Evolutionary conservation across 1,284 basidiomycete species (phyloP).

Genomic region (Volvariella volvacea): DNA sequence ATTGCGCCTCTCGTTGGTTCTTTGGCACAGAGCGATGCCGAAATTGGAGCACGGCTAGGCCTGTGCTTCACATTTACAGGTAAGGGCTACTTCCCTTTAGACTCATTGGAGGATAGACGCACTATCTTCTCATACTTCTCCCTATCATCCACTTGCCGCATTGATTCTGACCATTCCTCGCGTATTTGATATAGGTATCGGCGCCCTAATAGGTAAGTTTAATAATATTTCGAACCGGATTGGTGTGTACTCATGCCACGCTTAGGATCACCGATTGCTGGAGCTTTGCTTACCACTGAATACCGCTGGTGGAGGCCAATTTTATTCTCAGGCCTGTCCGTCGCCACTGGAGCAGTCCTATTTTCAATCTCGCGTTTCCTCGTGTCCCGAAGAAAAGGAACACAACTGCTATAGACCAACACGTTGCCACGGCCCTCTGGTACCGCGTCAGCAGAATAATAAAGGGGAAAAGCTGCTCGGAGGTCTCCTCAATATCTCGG

Average conservation of each 20-base stretch:
- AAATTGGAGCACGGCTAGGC: slow-evolving; percentile 35
- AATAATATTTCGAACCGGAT: neutral
- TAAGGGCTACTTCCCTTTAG: slow-evolving; percentile 12
- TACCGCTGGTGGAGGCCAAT: slow-evolving; percentile 29
- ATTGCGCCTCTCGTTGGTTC: slow-evolving; percentile 27
- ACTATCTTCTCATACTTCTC: neutral
- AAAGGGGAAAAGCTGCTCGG: no score
- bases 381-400: slow-evolving; percentile 17
- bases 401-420: slow-evolving; percentile 17
- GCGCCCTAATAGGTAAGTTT: slow-evolving; percentile 27
- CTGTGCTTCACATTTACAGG: slow-evolving; percentile 34
- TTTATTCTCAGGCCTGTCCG: slow-evolving; percentile 22
- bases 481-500: no score
- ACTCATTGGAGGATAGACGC: no score
- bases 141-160: slow-evolving; percentile 2
- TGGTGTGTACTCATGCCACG: neutral
- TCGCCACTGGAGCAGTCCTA: slow-evolving; percentile 18
- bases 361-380: slow-evolving; percentile 22
- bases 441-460: no score
- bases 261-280: slow-evolving; percentile 26
- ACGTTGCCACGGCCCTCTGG: no score
- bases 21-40: slow-evolving; percentile 27
- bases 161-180: neutral
- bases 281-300: slow-evolving; percentile 22
- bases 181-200: slow-evolving; percentile 20